These are phyloP conservation scores for Amylostereum chailletii DNA, from an alignment of 1,284 basidiomycete genomes.

Conservation along the genomic window DNA sequence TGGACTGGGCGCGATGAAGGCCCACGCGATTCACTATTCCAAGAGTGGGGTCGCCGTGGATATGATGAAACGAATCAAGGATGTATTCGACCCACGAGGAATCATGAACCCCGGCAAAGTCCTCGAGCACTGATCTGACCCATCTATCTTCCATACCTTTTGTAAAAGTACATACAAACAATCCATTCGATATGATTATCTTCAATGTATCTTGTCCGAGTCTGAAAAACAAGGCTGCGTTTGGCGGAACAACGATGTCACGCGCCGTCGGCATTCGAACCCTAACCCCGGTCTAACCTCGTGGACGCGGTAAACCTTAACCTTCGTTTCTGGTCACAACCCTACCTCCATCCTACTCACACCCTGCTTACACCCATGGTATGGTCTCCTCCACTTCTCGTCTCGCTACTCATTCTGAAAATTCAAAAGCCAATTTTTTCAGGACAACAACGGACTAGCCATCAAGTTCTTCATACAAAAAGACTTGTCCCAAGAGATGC, in stretches of 20 bases:
- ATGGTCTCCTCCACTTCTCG: no score
- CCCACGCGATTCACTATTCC: slow-evolving; percentile 84
- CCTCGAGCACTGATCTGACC: slow-evolving; percentile 25
- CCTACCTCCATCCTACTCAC: no score
- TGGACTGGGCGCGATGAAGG: slow-evolving; percentile 94
- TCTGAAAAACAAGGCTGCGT: no score
- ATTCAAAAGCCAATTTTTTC: slow-evolving; percentile 56
- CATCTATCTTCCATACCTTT: not conserved
- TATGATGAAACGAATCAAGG: slow-evolving; percentile 87
- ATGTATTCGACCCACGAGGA: slow-evolving; percentile 84
- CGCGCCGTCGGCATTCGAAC: no score
- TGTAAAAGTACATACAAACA: not conserved
- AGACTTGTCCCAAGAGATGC: slow-evolving; percentile 59
- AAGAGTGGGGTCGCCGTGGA: slow-evolving; percentile 77
- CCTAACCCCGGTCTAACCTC: no score
- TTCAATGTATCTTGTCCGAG: no score
- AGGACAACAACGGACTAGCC: slow-evolving; percentile 51
- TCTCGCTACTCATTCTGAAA: no score
- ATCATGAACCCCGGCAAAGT: slow-evolving; percentile 92
- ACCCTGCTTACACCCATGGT: no score
- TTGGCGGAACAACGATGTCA: no score
- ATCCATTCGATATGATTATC: not conserved
- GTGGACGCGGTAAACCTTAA: no score
- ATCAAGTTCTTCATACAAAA: slow-evolving; percentile 78
- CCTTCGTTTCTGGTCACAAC: no score